Conservation (phyloP, 169 alveolate species). For the Pseudocohnilembus persalinus region DNA sequence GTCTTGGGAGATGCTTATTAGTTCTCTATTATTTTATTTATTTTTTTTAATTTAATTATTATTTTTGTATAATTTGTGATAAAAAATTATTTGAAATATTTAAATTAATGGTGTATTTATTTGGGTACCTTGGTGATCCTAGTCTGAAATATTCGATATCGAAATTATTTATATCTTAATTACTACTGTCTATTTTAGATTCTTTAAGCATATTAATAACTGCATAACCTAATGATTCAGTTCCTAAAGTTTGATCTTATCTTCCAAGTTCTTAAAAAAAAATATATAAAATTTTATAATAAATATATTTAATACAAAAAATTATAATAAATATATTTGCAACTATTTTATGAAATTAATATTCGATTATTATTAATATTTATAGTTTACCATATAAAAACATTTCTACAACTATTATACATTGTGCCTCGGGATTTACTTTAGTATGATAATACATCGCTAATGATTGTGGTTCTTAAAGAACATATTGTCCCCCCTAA, state of each 20-base stretch:
- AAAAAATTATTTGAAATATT: not conserved
- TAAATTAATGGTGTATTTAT: too few relatives aligned
- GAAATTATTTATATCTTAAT: not conserved
- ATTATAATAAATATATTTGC: too few relatives aligned
- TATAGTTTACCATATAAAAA: not conserved
- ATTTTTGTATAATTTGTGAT: too few relatives aligned
- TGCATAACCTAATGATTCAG: not conserved
- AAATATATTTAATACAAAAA: not conserved
- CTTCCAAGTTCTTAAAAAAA: not conserved
- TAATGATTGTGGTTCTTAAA: not conserved
- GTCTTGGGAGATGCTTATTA: not conserved
- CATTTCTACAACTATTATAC: not conserved
- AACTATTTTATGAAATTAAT: too few relatives aligned
- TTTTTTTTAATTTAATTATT: too few relatives aligned
- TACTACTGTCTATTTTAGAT: not conserved
- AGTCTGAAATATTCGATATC: not conserved
- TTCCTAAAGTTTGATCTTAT: not conserved
- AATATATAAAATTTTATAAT: too few relatives aligned
- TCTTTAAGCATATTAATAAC: not conserved
- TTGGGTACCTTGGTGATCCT: not conserved
- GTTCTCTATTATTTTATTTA: not conserved
- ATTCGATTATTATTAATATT: too few relatives aligned
- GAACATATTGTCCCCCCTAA: not conserved
- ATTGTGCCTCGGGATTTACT: not conserved
- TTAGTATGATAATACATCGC: not conserved